phyloP scores from a whole-genome alignment of 2,329 filamentous ascomycete species.

The Dothistroma pini region DNA sequence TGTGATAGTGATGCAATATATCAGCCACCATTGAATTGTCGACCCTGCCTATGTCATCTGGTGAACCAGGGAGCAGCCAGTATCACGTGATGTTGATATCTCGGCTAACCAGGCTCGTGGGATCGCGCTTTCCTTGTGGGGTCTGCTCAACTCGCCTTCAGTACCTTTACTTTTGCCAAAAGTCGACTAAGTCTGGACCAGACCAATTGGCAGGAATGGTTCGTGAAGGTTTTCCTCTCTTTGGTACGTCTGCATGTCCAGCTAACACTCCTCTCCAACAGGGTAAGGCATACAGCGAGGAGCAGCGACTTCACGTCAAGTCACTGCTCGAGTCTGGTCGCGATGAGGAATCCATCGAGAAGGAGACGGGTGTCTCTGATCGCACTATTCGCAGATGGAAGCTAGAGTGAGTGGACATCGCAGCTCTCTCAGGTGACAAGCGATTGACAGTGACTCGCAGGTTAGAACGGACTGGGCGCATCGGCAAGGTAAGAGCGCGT shows the following conservation, averaged over 20 bases:
- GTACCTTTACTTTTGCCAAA: not conserved
- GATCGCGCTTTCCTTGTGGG: not conserved
- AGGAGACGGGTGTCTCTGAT: conserved; percentile 37
- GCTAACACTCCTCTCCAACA: not conserved
- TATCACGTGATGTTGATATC: too few species aligned
- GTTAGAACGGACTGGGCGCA: conserved; percentile 26
- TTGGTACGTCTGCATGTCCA: not conserved
- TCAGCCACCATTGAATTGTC: not conserved
- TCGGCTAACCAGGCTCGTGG: too few species aligned
- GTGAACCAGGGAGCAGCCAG: too few species aligned
- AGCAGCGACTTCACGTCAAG: conserved; percentile 13
- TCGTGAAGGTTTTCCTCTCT: not conserved
- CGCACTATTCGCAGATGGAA: conserved; percentile 36
- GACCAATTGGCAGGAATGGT: too few species aligned
- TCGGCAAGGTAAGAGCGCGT: conserved; percentile 30
- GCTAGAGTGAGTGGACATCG: conserved; percentile 25
- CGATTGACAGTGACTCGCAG: not conserved
- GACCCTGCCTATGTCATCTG: not conserved
- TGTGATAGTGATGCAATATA: not conserved
- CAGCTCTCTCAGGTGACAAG: not conserved
- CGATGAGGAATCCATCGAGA: conserved; percentile 37
- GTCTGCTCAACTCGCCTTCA: not conserved
- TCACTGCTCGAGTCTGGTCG: conserved; percentile 32
- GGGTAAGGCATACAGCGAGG: conserved; percentile 29
- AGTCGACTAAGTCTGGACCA: not conserved